Evolutionary conservation across 306 rosid genomes (phyloP).

Genomic region (Lupinus albus): DNA sequence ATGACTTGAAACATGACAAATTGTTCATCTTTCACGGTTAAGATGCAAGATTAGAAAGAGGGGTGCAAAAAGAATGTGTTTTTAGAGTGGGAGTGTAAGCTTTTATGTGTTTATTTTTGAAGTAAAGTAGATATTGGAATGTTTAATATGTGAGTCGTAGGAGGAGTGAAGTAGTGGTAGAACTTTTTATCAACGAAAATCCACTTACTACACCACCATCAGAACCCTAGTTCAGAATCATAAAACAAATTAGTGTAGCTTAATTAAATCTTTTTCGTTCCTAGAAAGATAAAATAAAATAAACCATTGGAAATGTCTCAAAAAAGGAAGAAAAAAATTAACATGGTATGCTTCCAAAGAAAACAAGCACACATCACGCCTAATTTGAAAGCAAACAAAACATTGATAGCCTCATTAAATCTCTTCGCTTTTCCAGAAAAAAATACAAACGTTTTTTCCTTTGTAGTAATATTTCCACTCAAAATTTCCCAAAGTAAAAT

Average conservation of each 20-base stretch:
- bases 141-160: too few relatives aligned
- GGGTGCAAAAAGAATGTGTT: too few relatives aligned
- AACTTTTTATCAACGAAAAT: conserved; percentile 59
- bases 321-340: not conserved
- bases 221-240: conserved; percentile 56
- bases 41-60: too few relatives aligned
- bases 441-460: conserved; percentile 3
- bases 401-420: conserved; percentile 19
- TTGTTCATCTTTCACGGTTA: too few relatives aligned
- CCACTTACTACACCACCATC: conserved; percentile 51
- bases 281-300: not conserved
- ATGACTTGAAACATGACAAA: too few relatives aligned
- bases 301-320: conserved; percentile 1
- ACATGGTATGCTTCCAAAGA: not conserved
- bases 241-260: conserved; percentile 11
- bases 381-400: conserved; percentile 16
- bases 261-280: conserved; percentile 20
- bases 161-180: too few relatives aligned
- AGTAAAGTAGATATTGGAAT: too few relatives aligned
- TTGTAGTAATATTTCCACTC: not conserved
- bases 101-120: too few relatives aligned
- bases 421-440: not conserved
- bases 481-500: not conserved
- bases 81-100: too few relatives aligned
- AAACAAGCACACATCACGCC: conserved; percentile 4